These are phyloP conservation scores for Fomitiporia mediterranea DNA, from an alignment of 1,284 basidiomycete genomes.

Conservation along the genomic window DNA sequence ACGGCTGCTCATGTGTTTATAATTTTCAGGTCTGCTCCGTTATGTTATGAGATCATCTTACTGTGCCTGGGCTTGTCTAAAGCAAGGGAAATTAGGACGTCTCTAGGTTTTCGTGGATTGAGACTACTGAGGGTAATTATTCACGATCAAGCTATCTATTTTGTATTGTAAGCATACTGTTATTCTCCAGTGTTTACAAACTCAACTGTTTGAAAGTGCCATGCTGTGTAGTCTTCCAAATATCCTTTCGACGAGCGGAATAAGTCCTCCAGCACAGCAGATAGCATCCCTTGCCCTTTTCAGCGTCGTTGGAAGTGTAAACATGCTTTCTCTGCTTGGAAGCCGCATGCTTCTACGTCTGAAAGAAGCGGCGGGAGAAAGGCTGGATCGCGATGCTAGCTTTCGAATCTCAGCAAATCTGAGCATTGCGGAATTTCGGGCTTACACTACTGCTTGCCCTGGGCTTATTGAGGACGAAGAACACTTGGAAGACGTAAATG, in stretches of 20 bases:
- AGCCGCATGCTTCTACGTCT: constrained; percentile 1
- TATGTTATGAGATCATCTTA: background rate
- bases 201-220: background rate
- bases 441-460: no score
- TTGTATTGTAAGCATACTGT: background rate
- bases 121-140: background rate
- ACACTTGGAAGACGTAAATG: no score
- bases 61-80: background rate
- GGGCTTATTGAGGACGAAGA: no score
- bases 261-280: no score
- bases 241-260: background rate
- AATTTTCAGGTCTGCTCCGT: background rate
- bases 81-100: background rate
- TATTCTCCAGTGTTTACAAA: background rate
- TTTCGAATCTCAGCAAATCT: background rate
- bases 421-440: background rate
- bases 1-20: background rate
- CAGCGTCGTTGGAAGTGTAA: background rate
- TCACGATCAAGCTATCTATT: background rate
- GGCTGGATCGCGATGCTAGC: background rate
- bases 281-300: no score
- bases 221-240: constrained; percentile 1
- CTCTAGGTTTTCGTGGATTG: background rate
- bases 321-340: background rate
- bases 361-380: background rate